phyloP scores from a whole-genome alignment of 2,329 filamentous ascomycete species.

The Colletotrichum eleusines region DNA sequence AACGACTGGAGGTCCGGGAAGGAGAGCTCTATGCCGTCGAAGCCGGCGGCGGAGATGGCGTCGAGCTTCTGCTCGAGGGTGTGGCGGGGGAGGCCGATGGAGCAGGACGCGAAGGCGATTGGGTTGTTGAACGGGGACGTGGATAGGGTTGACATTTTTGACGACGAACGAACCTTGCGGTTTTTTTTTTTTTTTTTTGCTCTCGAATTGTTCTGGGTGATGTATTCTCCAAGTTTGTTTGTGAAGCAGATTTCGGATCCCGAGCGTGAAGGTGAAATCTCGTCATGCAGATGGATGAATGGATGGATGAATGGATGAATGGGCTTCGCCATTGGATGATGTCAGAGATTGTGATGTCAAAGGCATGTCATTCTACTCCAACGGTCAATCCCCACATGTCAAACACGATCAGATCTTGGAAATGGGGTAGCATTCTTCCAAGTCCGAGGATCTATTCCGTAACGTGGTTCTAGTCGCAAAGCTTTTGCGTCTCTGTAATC shows the following conservation, averaged over 20 bases:
- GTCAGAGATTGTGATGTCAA: slow-evolving; percentile 40
- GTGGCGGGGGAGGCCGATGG: slow-evolving; percentile 57
- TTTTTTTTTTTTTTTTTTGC: no score
- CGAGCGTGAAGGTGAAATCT: no score
- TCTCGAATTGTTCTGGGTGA: no score
- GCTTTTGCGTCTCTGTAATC: not conserved
- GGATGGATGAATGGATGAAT: no score
- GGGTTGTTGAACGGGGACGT: slow-evolving; percentile 47
- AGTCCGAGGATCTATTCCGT: slow-evolving; percentile 3
- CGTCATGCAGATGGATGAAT: not conserved
- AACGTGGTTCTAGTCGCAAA: not conserved
- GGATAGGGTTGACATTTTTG: slow-evolving; percentile 2
- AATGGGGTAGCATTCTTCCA: not conserved
- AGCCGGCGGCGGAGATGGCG: slow-evolving; percentile 74
- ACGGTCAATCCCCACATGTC: slow-evolving; percentile 7
- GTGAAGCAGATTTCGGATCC: not conserved
- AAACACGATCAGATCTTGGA: not conserved
- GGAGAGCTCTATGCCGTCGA: slow-evolving; percentile 78
- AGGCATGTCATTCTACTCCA: slow-evolving; percentile 16
- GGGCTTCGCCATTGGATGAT: slow-evolving; percentile 8
- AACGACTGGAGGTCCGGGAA: slow-evolving; percentile 79
- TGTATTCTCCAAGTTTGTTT: not conserved
- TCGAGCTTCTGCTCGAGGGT: slow-evolving; percentile 71
- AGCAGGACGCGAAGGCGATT: slow-evolving; percentile 67
- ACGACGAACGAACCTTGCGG: fast-evolving